Conservation (phyloP, 345 rosid genomes). For the Corymbia maculata region DNA sequence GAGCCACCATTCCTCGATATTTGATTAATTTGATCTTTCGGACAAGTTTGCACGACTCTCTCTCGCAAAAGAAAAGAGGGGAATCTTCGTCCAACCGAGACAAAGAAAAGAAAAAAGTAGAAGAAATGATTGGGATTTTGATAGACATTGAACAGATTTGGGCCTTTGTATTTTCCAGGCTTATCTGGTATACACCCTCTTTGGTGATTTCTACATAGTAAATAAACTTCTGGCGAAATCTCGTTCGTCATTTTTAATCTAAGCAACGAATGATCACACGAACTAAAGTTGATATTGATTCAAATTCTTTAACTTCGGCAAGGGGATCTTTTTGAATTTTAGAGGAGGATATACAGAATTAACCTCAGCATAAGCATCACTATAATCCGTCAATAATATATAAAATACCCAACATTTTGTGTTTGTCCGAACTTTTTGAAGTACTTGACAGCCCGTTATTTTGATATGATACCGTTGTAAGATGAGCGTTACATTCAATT, state of each 20-base stretch:
- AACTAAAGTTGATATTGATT: not conserved
- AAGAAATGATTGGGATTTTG: not conserved
- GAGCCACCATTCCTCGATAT: not conserved
- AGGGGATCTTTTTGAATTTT: not conserved
- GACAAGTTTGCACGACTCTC: not conserved
- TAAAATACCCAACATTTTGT: not conserved
- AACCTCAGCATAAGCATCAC: not conserved
- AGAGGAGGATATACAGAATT: not conserved
- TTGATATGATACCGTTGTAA: not conserved
- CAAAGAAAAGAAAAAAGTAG: not conserved
- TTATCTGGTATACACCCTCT: not conserved
- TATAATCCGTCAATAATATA: not conserved
- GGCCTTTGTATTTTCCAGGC: not conserved
- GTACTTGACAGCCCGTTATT: not conserved
- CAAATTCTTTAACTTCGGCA: not conserved
- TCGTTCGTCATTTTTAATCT: not conserved
- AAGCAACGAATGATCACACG: not conserved
- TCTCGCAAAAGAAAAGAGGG: not conserved
- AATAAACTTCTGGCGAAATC: not conserved
- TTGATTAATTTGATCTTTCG: not conserved
- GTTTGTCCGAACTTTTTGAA: not conserved
- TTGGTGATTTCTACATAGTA: not conserved
- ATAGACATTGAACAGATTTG: not conserved
- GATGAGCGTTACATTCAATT: not conserved
- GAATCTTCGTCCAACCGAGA: not conserved